Evolutionary conservation across 2,329 filamentous ascomycete species (phyloP).

Genomic region (Trichoderma asperellum): DNA sequence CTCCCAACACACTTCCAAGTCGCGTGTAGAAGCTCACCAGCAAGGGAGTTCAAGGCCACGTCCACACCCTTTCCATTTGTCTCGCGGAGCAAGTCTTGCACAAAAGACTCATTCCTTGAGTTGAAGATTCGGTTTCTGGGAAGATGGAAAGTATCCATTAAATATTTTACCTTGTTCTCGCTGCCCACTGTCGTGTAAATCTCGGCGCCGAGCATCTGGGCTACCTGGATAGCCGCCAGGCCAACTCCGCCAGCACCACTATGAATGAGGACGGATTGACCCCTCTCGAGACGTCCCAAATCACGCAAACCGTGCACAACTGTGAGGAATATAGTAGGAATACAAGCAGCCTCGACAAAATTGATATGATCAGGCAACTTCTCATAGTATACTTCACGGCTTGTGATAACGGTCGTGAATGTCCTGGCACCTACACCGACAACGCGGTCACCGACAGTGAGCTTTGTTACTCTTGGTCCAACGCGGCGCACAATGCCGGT

Average conservation of each 20-base stretch:
- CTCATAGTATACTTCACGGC: no score
- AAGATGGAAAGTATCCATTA: conserved; percentile 35
- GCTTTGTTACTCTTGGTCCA: no score
- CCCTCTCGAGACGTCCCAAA: conserved; percentile 36
- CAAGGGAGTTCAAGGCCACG: conserved; percentile 40
- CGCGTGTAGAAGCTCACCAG: conserved; percentile 38
- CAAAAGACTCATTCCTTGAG: conserved; percentile 35
- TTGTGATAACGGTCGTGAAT: no score
- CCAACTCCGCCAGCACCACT: conserved; percentile 42
- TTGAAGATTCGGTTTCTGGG: conserved; percentile 36
- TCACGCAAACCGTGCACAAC: conserved; percentile 41
- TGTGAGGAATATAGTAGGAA: conserved; percentile 36
- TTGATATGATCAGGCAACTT: no score
- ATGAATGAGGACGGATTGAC: conserved; percentile 44
- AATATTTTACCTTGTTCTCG: conserved; percentile 28
- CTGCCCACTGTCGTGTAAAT: conserved; percentile 41
- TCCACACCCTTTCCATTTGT: conserved; percentile 39
- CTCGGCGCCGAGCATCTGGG: conserved; percentile 36
- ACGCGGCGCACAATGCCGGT: no score
- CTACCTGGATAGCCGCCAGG: conserved; percentile 40
- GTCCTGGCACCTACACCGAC: no score
- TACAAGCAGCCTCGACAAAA: conserved; percentile 5
- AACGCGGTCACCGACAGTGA: no score
- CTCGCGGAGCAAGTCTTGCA: conserved; percentile 31
- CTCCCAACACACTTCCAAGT: conserved; percentile 44